These are phyloP conservation scores for Parascedosporium putredinis DNA, from an alignment of 2,329 filamentous ascomycete genomes.

Conservation along the genomic window DNA sequence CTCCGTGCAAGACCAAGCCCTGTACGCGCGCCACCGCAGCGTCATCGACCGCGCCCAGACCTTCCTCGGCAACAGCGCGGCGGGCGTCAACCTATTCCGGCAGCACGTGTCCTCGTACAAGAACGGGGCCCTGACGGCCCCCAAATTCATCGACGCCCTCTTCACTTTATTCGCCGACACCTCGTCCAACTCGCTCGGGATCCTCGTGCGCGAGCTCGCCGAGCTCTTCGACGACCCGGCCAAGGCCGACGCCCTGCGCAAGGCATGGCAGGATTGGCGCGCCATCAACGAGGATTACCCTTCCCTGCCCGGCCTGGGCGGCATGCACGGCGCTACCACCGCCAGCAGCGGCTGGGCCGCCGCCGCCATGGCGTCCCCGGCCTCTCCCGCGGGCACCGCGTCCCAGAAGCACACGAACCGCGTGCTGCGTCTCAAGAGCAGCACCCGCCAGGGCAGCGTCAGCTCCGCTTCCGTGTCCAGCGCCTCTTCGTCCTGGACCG, in stretches of 20 bases:
- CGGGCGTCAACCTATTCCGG: conserved; percentile 71
- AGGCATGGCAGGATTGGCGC: conserved; percentile 90
- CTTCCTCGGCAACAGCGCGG: conserved; percentile 65
- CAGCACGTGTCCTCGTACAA: conserved; percentile 69
- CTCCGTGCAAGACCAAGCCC: conserved; percentile 70
- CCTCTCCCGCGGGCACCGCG: conserved; percentile 25
- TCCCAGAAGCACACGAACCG: conserved; percentile 40
- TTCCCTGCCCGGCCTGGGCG: conserved; percentile 65
- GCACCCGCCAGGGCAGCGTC: conserved; percentile 31
- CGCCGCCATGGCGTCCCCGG: conserved; percentile 49
- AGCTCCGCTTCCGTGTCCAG: conserved; percentile 11
- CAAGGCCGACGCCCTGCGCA: conserved; percentile 64
- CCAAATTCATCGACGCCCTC: conserved; percentile 75
- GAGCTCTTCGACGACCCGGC: conserved; percentile 79
- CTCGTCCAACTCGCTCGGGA: conserved; percentile 70
- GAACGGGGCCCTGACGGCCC: conserved; percentile 55
- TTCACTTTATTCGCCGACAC: conserved; percentile 75
- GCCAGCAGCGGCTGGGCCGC: conserved; percentile 48
- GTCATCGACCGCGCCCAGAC: conserved; percentile 79
- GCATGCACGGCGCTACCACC: conserved; percentile 52
- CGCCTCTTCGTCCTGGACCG: conserved; percentile 16
- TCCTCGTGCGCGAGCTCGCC: conserved; percentile 80
- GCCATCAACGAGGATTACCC: conserved; percentile 95
- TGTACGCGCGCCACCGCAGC: conserved; percentile 66
- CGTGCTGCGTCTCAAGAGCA: conserved; percentile 50